phyloP scores from a whole-genome alignment of 129 eudicot species.

The Arctium lappa region DNA sequence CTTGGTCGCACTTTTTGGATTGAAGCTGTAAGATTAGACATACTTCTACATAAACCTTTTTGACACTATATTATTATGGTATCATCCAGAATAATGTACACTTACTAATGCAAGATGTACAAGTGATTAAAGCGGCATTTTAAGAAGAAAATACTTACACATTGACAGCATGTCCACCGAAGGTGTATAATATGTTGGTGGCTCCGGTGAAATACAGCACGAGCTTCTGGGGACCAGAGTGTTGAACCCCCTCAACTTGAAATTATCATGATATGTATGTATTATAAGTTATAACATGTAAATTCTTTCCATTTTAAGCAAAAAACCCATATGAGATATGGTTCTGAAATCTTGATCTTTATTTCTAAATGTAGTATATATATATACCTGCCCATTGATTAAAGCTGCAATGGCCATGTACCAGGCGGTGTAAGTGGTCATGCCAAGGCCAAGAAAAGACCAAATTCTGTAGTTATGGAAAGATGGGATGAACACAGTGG shows the following conservation, averaged over 20 bases:
- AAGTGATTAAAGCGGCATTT: neutral
- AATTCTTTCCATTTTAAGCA: constrained; percentile 18
- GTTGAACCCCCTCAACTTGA: constrained; percentile 80
- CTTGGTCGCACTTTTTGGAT: no score
- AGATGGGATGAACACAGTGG: no score
- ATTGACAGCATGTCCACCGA: constrained; percentile 94
- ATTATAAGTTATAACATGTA: no score
- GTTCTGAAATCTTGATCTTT: constrained; percentile 15
- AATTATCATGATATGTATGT: neutral
- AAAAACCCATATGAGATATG: constrained; percentile 19
- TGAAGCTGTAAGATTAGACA: no score
- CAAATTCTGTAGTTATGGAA: no score
- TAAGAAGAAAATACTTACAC: constrained; percentile 52
- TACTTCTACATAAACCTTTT: no score
- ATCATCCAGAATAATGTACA: neutral
- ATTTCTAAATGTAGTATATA: neutral
- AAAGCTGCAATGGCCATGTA: no score
- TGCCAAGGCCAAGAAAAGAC: no score
- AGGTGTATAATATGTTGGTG: constrained; percentile 82
- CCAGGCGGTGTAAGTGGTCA: no score
- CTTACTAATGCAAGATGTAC: neutral
- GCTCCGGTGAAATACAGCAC: constrained; percentile 76
- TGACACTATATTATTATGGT: neutral
- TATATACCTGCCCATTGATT: constrained; percentile 81
- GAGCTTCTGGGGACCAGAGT: constrained; percentile 71